These are phyloP conservation scores for Cryptococcus wingfieldii DNA, from an alignment of 1,284 basidiomycete species.

Conservation along the genomic window DNA sequence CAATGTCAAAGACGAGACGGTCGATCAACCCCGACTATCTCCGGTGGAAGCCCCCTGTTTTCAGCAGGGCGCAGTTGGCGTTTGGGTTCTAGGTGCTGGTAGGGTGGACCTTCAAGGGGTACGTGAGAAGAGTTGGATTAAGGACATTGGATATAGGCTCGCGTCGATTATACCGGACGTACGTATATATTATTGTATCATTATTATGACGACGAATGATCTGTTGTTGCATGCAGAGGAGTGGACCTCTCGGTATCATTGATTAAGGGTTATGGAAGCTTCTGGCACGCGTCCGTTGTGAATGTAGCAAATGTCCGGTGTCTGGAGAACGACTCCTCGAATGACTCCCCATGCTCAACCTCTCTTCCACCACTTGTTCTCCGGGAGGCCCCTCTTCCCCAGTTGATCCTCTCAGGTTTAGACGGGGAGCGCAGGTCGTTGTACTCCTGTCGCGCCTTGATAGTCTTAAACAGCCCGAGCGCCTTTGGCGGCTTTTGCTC, in stretches of 20 bases:
- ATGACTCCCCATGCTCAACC: no score
- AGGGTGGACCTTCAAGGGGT: background rate
- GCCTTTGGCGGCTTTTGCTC: no score
- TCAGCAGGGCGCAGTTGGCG: constrained; percentile 81
- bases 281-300: no score
- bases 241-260: no score
- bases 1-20: constrained; percentile 70
- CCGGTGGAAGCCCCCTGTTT: constrained; percentile 88
- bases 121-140: background rate
- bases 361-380: no score
- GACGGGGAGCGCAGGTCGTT: no score
- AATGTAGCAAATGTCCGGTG: background rate
- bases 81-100: constrained; percentile 66
- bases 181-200: background rate
- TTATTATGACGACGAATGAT: background rate
- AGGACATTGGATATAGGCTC: background rate
- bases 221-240: background rate
- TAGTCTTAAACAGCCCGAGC: no score
- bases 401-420: no score
- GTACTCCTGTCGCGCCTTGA: no score
- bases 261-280: background rate
- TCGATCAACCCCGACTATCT: constrained; percentile 77
- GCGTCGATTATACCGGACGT: background rate
- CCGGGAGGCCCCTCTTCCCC: no score
- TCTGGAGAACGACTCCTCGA: no score